A percentile compares a stretch with the other conserved stretches of the same genome.
Evolutionary conservation across 345 rosid genomes (phyloP).

Genomic region (Rhizophora apiculata): DNA sequence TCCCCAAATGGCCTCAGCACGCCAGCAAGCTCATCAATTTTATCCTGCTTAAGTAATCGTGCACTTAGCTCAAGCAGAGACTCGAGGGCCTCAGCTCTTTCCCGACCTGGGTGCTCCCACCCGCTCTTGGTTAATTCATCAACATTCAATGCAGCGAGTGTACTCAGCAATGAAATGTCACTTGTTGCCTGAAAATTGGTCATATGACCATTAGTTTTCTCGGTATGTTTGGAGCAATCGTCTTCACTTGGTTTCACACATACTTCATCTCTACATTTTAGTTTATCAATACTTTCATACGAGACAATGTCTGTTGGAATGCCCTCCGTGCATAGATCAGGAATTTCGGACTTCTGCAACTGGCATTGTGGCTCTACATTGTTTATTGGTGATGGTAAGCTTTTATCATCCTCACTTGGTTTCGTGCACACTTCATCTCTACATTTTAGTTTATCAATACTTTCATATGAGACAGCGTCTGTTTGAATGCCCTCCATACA

Average conservation of each 20-base stretch:
- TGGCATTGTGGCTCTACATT: conserved; percentile 24
- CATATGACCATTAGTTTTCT: conserved; percentile 32
- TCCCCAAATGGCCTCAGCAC: conserved; percentile 90
- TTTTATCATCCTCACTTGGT: conserved; percentile 29
- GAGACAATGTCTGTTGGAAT: conserved; percentile 26
- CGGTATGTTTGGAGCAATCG: conserved; percentile 22
- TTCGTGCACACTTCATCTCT: conserved; percentile 24
- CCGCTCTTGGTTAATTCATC: conserved; percentile 41
- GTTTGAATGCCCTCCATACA: conserved; percentile 29
- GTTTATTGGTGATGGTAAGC: conserved; percentile 23
- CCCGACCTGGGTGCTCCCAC: conserved; percentile 60
- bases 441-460: conserved; percentile 18
- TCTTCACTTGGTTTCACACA: conserved; percentile 26
- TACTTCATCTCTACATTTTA: conserved; percentile 21
- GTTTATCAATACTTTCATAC: conserved; percentile 27
- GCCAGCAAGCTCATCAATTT: conserved; percentile 79
- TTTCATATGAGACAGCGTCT: conserved; percentile 31
- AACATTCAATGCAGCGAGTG: conserved; percentile 42
- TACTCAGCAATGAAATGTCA: conserved; percentile 54
- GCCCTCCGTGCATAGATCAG: conserved; percentile 32
- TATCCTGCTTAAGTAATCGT: conserved; percentile 78
- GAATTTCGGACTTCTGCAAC: conserved; percentile 25
- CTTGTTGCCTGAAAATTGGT: conserved; percentile 32
- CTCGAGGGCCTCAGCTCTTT: conserved; percentile 87
- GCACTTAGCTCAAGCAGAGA: conserved; percentile 92